Evolutionary conservation across 306 rosid species (phyloP).

Genomic region (Malus fusca): DNA sequence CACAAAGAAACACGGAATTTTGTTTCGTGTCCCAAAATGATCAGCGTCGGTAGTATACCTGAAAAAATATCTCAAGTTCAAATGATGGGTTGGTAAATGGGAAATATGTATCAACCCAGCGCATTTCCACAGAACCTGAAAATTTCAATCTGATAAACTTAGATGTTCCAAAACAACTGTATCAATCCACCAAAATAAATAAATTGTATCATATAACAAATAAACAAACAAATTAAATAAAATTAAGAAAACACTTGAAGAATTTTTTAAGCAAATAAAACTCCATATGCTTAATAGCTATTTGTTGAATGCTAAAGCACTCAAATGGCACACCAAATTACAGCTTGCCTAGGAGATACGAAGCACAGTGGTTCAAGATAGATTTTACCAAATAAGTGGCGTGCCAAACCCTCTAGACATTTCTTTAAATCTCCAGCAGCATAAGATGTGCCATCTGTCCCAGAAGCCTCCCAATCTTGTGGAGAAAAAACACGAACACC

Average conservation of each 20-base stretch:
- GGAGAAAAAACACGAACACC: constrained; percentile 83
- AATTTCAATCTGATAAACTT: constrained; percentile 5
- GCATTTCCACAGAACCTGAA: constrained; percentile 93
- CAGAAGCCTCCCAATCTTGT: constrained; percentile 68
- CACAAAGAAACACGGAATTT: background rate
- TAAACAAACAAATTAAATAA: background rate
- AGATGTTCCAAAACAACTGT: constrained; percentile 1
- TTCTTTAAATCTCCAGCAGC: constrained; percentile 80
- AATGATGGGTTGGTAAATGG: constrained; percentile 94
- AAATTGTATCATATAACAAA: background rate
- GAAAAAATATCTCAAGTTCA: constrained; percentile 90
- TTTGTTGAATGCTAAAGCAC: background rate
- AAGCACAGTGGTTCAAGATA: background rate
- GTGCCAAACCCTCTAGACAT: constrained; percentile 95
- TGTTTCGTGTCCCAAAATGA: background rate
- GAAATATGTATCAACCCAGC: constrained; percentile 94
- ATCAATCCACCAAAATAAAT: background rate
- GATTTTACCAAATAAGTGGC: constrained; percentile 77
- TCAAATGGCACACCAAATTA: background rate
- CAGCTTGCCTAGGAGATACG: background rate
- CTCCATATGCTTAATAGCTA: background rate
- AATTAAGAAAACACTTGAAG: background rate
- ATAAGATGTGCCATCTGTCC: constrained; percentile 69
- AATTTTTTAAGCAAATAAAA: background rate
- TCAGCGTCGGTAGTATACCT: constrained; percentile 37